A percentile compares a stretch with the other conserved stretches of the same genome.
Evolutionary conservation across 106 monocot genomes (phyloP).

Genomic region (Acorus gramineus): DNA sequence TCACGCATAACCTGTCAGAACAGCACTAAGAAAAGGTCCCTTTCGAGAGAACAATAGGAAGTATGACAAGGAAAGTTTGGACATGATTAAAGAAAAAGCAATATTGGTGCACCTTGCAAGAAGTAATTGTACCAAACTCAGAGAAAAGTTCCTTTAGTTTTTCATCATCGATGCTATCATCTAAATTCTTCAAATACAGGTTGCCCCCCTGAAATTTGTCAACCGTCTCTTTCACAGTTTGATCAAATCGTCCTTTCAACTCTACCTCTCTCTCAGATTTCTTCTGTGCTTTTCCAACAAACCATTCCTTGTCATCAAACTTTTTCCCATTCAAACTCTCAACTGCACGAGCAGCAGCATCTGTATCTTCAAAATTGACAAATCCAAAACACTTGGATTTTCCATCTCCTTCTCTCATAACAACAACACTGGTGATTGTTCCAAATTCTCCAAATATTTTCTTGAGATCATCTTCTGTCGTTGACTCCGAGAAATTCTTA

Average conservation of each 20-base stretch:
- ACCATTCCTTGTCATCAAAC: conserved; percentile 83
- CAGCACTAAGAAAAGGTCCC: neutral
- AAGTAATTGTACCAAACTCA: conserved; percentile 64
- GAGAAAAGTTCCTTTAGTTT: conserved; percentile 64
- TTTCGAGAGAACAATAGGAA: no score
- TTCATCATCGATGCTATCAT: conserved; percentile 67
- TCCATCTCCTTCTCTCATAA: conserved; percentile 81
- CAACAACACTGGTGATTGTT: conserved; percentile 59
- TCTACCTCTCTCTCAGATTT: conserved; percentile 82
- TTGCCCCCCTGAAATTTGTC: conserved; percentile 68
- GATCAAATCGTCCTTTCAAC: conserved; percentile 62
- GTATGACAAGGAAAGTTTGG: no score
- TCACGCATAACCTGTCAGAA: conserved; percentile 77
- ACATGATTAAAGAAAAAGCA: neutral
- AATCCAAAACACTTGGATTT: conserved; percentile 91
- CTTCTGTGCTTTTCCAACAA: conserved; percentile 91
- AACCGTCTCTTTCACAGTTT: conserved; percentile 34
- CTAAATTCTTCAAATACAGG: conserved; percentile 85
- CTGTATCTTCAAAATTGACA: conserved; percentile 82
- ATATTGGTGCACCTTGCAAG: conserved; percentile 59
- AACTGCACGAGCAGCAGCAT: conserved; percentile 75
- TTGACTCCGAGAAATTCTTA: conserved; percentile 75
- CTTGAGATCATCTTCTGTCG: conserved; percentile 55
- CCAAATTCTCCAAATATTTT: conserved; percentile 69
- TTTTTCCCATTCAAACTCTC: conserved; percentile 76